These are phyloP conservation scores for Xerocomus spinulosus DNA, from an alignment of 768 basidiomycete species.

Conservation along the genomic window DNA sequence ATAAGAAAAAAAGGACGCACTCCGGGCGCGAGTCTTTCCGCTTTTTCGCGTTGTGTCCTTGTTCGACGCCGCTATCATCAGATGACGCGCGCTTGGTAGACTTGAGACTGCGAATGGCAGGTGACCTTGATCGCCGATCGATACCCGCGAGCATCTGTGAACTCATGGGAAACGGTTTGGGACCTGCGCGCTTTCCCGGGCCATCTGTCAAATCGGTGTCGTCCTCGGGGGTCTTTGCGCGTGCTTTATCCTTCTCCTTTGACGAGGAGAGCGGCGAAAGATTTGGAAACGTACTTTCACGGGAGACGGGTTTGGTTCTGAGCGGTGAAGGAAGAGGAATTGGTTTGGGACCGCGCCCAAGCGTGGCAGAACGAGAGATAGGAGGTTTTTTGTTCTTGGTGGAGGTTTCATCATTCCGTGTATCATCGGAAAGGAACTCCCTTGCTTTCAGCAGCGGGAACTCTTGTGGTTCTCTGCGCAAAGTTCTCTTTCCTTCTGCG, in stretches of 20 bases:
- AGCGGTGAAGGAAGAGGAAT: constrained; percentile 24
- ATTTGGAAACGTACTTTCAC: constrained; percentile 17
- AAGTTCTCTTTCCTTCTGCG: not conserved
- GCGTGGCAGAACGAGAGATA: constrained; percentile 8
- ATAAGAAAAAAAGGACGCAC: constrained; percentile 14
- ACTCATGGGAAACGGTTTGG: constrained; percentile 47
- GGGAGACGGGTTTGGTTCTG: constrained; percentile 3
- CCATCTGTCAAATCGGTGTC: not conserved
- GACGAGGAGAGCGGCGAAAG: constrained; percentile 22
- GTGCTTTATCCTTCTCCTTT: constrained; percentile 18
- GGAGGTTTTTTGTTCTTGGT: constrained; percentile 9
- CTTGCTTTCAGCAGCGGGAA: constrained; percentile 25
- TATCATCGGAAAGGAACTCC: constrained; percentile 15
- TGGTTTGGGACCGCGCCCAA: not conserved
- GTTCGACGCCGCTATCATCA: constrained; percentile 28
- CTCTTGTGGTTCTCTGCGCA: constrained; percentile 15
- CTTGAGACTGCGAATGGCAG: constrained; percentile 5
- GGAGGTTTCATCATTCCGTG: constrained; percentile 9
- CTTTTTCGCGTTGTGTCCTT: constrained; percentile 30
- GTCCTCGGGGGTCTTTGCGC: constrained; percentile 1
- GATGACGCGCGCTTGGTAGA: constrained; percentile 31
- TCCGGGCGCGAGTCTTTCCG: constrained; percentile 24
- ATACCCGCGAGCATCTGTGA: constrained; percentile 41
- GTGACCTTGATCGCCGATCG: constrained; percentile 25
- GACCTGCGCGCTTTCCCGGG: not conserved